phyloP scores from a whole-genome alignment of 2,329 filamentous ascomycete species.

The Alternaria consortialis region DNA sequence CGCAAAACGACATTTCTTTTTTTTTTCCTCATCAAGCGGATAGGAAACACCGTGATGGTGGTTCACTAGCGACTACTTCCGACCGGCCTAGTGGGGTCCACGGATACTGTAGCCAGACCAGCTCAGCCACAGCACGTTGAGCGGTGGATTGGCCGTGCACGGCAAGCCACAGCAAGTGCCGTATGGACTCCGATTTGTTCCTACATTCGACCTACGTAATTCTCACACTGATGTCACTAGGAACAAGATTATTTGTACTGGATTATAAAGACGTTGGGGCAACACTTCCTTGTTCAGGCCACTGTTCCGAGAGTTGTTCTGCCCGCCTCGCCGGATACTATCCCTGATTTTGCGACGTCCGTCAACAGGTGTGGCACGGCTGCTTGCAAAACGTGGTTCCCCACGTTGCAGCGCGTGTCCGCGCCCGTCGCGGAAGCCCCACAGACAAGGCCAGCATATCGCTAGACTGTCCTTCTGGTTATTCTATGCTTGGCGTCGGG shows the following conservation, averaged over 20 bases:
- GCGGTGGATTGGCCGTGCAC: slow-evolving; percentile 31
- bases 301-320: slow-evolving; percentile 17
- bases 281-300: slow-evolving; percentile 11
- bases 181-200: slow-evolving; percentile 32
- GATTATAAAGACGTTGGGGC: slow-evolving; percentile 4
- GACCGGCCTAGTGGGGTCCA: neutral
- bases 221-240: slow-evolving; percentile 13
- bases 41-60: slow-evolving; percentile 21
- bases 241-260: neutral
- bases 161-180: slow-evolving; percentile 31
- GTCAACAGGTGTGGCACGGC: slow-evolving; percentile 34
- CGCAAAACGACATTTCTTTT: slow-evolving; percentile 14
- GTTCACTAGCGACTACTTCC: slow-evolving; percentile 14
- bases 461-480: slow-evolving; percentile 31
- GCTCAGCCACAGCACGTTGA: slow-evolving; percentile 25
- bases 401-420: slow-evolving; percentile 44
- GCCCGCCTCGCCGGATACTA: slow-evolving; percentile 16
- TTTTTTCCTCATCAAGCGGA: slow-evolving; percentile 17
- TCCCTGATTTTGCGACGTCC: slow-evolving; percentile 25
- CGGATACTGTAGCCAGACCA: slow-evolving; percentile 17
- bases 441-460: slow-evolving; percentile 32
- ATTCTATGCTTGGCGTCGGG: slow-evolving; percentile 24
- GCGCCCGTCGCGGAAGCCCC: slow-evolving; percentile 37
- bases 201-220: slow-evolving; percentile 12
- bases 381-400: slow-evolving; percentile 40